Percentiles rank a stretch among this genome's conserved stretches.
Evolutionary conservation across 371 early-diverging fungal genomes (phyloP).

Genomic region (Syncephalastrum racemosum): DNA sequence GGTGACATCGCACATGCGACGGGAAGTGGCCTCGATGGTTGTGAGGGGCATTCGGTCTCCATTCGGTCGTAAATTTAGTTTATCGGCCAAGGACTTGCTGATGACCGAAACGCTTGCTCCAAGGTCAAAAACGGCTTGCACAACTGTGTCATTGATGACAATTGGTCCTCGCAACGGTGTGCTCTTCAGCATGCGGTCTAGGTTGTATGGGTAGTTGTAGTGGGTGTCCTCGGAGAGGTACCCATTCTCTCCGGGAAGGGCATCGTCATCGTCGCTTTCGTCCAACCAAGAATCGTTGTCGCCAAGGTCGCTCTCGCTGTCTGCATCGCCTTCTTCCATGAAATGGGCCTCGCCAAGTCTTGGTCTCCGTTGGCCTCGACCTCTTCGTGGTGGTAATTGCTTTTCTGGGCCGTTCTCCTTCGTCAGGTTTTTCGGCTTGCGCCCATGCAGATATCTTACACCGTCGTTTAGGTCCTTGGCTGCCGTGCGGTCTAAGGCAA

Average conservation of each 20-base stretch:
- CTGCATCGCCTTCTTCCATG: background rate
- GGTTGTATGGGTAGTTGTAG: slow-evolving; percentile 2
- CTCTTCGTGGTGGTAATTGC: background rate
- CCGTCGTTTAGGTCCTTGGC: slow-evolving; percentile 2
- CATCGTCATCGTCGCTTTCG: background rate
- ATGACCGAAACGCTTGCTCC: slow-evolving; percentile 18
- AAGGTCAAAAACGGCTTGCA: slow-evolving; percentile 12
- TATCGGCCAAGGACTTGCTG: background rate
- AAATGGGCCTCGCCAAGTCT: too few relatives aligned
- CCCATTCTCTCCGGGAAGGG: background rate
- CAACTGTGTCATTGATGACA: background rate
- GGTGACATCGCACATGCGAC: background rate
- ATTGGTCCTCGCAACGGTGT: background rate
- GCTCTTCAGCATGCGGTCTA: slow-evolving; percentile 1
- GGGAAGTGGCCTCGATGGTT: background rate
- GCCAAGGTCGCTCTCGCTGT: background rate
- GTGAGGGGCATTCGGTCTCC: slow-evolving; percentile 13
- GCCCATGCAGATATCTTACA: slow-evolving; percentile 2
- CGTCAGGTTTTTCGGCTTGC: background rate
- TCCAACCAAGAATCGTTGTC: slow-evolving; percentile 1
- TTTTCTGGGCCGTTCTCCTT: background rate
- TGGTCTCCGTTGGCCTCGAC: background rate
- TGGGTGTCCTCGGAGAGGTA: slow-evolving; percentile 3
- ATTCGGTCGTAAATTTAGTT: slow-evolving; percentile 11
- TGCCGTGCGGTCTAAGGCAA: slow-evolving; percentile 1